Conservation (phyloP, 306 rosid genomes). For the Fagus crenata region DNA sequence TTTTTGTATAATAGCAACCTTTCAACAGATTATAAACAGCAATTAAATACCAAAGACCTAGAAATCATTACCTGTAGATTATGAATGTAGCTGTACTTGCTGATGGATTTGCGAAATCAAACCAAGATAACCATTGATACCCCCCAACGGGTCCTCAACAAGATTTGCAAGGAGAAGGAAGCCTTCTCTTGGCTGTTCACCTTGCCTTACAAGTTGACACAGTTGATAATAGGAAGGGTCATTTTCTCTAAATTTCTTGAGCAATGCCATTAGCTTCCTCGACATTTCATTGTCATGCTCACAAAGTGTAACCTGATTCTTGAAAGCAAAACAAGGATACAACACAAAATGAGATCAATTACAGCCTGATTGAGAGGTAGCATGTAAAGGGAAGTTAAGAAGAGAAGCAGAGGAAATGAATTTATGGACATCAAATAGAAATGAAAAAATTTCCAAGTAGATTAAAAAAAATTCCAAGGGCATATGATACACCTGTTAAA, state of each 20-base stretch:
- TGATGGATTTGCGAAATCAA: conserved; percentile 89
- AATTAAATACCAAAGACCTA: no score
- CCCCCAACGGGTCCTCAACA: conserved; percentile 92
- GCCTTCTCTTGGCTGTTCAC: conserved; percentile 97
- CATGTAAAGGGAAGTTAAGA: no score
- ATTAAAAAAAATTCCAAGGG: no score
- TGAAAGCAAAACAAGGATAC: conserved; percentile 25
- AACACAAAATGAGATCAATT: conserved; percentile 15
- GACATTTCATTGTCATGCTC: conserved; percentile 80
- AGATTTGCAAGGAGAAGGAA: conserved; percentile 81
- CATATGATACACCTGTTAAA: no score
- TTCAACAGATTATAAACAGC: no score
- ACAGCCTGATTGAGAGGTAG: neutral
- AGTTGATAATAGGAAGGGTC: conserved; percentile 64
- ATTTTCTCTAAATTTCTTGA: conserved; percentile 64
- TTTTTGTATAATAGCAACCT: no score
- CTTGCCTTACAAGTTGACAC: conserved; percentile 93
- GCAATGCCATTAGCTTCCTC: conserved; percentile 62
- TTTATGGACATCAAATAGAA: no score
- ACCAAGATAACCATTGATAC: conserved; percentile 76
- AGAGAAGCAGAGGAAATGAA: no score
- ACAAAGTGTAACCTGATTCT: conserved; percentile 58
- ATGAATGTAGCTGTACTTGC: conserved; percentile 85
- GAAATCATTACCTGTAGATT: conserved; percentile 4
- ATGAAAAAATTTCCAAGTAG: no score